These are phyloP conservation scores for Neolentinus lepideus DNA, from an alignment of 1,284 basidiomycete genomes.

Conservation along the genomic window DNA sequence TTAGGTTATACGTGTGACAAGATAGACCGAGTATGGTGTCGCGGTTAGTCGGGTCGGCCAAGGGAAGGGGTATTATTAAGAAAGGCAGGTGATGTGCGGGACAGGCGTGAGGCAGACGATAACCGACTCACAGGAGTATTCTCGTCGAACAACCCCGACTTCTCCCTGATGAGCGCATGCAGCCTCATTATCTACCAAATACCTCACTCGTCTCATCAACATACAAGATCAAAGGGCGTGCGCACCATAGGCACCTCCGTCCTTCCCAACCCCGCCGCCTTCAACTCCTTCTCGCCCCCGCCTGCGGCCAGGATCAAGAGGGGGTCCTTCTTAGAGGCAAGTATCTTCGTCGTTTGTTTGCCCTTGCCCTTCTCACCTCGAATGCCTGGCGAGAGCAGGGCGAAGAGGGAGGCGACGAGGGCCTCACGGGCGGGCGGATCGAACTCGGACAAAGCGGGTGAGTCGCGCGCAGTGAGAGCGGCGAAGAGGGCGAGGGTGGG, in stretches of 20 bases:
- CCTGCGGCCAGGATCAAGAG: constrained; percentile 29
- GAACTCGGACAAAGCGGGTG: constrained; percentile 43
- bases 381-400: constrained; percentile 19
- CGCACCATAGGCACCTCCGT: constrained; percentile 40
- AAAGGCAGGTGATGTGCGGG: too few relatives aligned
- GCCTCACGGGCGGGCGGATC: constrained; percentile 31
- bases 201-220: constrained; percentile 4
- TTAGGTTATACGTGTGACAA: too few relatives aligned
- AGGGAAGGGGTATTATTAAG: too few relatives aligned
- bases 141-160: constrained; percentile 35
- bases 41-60: too few relatives aligned
- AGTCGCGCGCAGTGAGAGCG: constrained; percentile 50
- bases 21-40: too few relatives aligned
- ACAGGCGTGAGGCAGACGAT: background rate
- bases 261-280: constrained; percentile 35
- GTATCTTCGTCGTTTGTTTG: too few relatives aligned
- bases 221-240: constrained; percentile 3
- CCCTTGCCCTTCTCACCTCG: too few relatives aligned
- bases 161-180: constrained; percentile 36
- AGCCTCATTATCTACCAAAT: constrained; percentile 33
- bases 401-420: constrained; percentile 37
- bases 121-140: constrained; percentile 12
- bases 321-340: constrained; percentile 42
- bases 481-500: constrained; percentile 49
- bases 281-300: constrained; percentile 29